phyloP scores from a whole-genome alignment of 2,329 filamentous ascomycete genomes.

The Beauveria brongniartii region DNA sequence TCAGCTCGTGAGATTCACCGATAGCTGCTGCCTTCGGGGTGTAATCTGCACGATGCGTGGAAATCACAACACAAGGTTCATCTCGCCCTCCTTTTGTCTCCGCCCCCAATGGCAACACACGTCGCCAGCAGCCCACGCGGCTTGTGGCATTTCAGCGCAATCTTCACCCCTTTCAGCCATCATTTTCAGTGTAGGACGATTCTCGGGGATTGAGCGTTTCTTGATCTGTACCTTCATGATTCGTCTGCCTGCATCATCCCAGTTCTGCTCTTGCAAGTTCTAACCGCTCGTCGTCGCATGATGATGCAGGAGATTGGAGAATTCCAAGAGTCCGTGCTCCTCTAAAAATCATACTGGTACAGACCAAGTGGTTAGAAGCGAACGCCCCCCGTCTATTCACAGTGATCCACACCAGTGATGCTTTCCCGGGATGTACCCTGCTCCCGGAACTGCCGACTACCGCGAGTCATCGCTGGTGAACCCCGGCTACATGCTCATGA shows the following conservation, averaged over 20 bases:
- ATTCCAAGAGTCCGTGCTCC: constrained; percentile 9
- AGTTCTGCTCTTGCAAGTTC: neutral
- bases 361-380: neutral
- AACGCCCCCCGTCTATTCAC: neutral
- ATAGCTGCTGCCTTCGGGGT: neutral
- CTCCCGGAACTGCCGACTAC: constrained; percentile 12
- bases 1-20: constrained; percentile 6
- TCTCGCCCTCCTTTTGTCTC: constrained; percentile 1
- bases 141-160: neutral
- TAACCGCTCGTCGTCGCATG: neutral
- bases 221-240: constrained; percentile 5
- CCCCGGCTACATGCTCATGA: constrained; percentile 6
- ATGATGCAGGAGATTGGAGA: constrained; percentile 5
- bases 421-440: constrained; percentile 9
- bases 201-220: neutral
- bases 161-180: neutral
- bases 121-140: neutral
- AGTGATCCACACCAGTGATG: constrained; percentile 11
- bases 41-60: neutral
- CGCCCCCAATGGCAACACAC: neutral
- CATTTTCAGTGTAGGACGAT: neutral
- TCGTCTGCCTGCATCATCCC: constrained; percentile 8
- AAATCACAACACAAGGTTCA: constrained; percentile 2
- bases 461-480: constrained; percentile 11
- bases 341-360: neutral